Conservation (phyloP, 129 eudicot species). For the Dittrichia graveolens region DNA sequence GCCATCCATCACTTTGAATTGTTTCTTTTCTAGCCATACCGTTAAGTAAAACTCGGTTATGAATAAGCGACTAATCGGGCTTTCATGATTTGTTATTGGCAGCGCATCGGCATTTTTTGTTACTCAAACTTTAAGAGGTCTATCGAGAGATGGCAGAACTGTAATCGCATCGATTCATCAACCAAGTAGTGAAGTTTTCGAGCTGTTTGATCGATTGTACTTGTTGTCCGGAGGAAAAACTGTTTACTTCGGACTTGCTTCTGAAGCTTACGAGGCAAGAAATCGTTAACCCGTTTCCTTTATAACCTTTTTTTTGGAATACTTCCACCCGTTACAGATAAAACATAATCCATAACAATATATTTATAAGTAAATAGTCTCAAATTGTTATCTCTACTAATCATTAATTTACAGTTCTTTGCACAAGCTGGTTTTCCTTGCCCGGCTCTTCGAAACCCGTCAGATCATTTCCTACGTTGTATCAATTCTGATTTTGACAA, state of each 20-base stretch:
- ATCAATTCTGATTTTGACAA: conserved; percentile 98
- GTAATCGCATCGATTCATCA: conserved; percentile 99
- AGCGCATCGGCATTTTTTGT: conserved; percentile 99
- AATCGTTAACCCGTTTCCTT: background rate
- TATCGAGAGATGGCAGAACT: conserved; percentile 95
- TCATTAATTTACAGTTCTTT: conserved; percentile 64
- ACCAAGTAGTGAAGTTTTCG: conserved; percentile 99
- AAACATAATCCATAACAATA: background rate
- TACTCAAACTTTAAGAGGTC: conserved; percentile 80
- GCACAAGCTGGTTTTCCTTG: conserved; percentile 98
- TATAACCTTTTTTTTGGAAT: too few species aligned
- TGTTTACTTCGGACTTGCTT: conserved; percentile 89
- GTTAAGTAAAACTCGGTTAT: too few species aligned
- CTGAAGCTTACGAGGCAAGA: conserved; percentile 93
- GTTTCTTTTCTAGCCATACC: too few species aligned
- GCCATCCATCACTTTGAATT: too few species aligned
- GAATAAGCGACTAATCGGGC: background rate
- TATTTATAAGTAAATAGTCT: background rate
- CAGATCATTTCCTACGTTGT: conserved; percentile 95
- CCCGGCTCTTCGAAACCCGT: conserved; percentile 91
- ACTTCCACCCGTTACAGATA: too few species aligned
- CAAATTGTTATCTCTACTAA: too few species aligned
- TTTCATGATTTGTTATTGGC: conserved; percentile 12
- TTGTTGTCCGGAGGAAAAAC: conserved; percentile 97
- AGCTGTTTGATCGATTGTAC: conserved; percentile 87